Base-by-base conservation (phyloP, 2,329 filamentous ascomycete genomes). In the Monosporascus cannonballus region DNA sequence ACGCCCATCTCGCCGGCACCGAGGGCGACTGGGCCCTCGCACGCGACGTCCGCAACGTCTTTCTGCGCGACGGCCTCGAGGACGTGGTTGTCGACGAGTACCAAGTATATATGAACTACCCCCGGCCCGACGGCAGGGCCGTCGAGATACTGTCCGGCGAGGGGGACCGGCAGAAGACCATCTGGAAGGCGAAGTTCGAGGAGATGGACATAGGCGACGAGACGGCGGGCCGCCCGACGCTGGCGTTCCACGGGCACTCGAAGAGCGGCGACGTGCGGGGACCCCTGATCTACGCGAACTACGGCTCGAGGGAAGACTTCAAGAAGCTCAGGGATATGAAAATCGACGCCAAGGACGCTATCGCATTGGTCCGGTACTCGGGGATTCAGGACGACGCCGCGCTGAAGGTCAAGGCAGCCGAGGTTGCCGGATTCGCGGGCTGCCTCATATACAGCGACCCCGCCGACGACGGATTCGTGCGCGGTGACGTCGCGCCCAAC, bases 371-470 rank as follows among this genome's bases (percentile, higher is more conserved):
- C 20, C 81, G 89, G 53, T 87, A 94, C 67, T 85, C 87, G 60
- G 90, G 90, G 36, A 82, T 83, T 1, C 84, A 93, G 64, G 75
- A 74, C 2, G 88, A 95, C 65, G 76, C 81, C 6, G 88, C 83
- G 2, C 72, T 95, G 61, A 96, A 97, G 69, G 81, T 99, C 63
- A 96, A 93, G 71, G 89, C 89, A 9, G 94, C 94, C 1, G 89
- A 96, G 70, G 69, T 90, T 61, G 89, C 88, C 15, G 94, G 94
- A 2, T 94, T 91, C 58, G 84, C 79, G 2, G 94, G 93, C 15
- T 95, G 90, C 63, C 81, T 99, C 52, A 89, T 96, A 53, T 99
- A 96, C 73, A 96, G 87, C 49, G 94, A 97, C 66, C 93, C 93
- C 0, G 78, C 80, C 1, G 87, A 96, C 49, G 88, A 96, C 65